Base-by-base conservation (phyloP, 306 rosid species). In the Prunus davidiana region DNA sequence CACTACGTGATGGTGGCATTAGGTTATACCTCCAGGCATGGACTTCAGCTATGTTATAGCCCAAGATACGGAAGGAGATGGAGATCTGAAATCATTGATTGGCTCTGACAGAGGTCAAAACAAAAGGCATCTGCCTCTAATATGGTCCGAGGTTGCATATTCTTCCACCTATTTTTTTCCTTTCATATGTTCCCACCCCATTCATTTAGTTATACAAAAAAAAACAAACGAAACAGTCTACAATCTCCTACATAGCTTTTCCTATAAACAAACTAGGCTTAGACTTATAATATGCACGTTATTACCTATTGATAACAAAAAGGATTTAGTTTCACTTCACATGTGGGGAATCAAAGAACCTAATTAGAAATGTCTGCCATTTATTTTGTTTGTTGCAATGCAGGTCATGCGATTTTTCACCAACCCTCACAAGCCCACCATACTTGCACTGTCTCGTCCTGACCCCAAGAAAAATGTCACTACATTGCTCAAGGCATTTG, bases 391-490 rank as follows among this genome's bases (percentile, higher is more conserved):
- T 30, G 28, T n/a, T 46, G 61, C 15, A 57, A 78, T 76, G 80
- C 88, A 89, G 97, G 83, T 91, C 57, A 92, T 86, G 88, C 74
- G 95, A 20, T 89, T 92, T 82, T 90, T 92, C 83, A 89, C 93
- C 46, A 92, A 92, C 81, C 97, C 97, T 75, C 96, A 89, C 90
- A 92, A 92, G 82, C 97, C 97, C 66, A 92, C 84, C 46, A 89
- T 92, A 80, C 91, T 92, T 27, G 97, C 97, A 73, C 54, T 92
- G 85, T 89, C 97, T 12, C 90, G 97, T 11, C 97, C 97, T n/a
- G 97, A 92, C 83, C 97, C 96, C 0, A 92, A 92, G 91, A 92
- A 92, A 74, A 92, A 92, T 34, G 95, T 91, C 67, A 91, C 87
- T 67, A 89, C 96, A 46, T 78, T 91, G 88, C 90, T 91, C 68